Evolutionary conservation across 768 basidiomycete genomes (phyloP), one percentile per base, ranked within the genome.

Genomic region (Leccinum aurantiacum): DNA sequence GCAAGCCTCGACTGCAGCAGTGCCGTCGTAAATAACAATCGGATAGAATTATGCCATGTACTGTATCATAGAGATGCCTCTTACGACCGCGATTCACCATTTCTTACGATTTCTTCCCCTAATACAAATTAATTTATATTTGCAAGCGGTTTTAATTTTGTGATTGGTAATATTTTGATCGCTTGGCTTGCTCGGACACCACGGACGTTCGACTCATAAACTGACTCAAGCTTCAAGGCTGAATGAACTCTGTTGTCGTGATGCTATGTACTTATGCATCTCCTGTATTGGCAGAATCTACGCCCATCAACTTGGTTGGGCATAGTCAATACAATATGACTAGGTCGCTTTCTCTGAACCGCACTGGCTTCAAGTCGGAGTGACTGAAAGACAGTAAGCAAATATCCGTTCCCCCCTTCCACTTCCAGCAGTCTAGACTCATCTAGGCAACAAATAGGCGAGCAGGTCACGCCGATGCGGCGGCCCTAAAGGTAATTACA

Each of bases 1-100:
- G 70, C n/a, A 57, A 65, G 65, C 61, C 63, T 48, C 17, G 17
- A 38, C 24, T 61, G 61, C 67, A 71, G 60, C 59, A 50, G n/a
- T 19, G 41, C 17, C 51, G 59, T 54, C 46, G 41, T 35, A 47
- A 58, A 56, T 57, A 38, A 49, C 53, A 33, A 27, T 52, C 33
- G 44, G 55, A 33, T 69, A 71, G 63, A 68, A 52, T 57, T 35
- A 63, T 22, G 63, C 33, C 54, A 9, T 69, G 69, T 31, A 31
- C 11, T 33, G 33, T 70, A 70, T 61, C 57, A 54, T 70, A 71
- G 24, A 52, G 19, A 59, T 14, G 27, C 19, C 58, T 53, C 41
- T 52, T 54, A 70, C 60, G 58, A 60, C 51, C 25, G 15, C 15
- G 3, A 1, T 38, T 57, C 49, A 29, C 50, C 31, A 31, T 22